Evolutionary conservation across 768 basidiomycete species (phyloP).

Genomic region (Candolleomyces eurysporus): DNA sequence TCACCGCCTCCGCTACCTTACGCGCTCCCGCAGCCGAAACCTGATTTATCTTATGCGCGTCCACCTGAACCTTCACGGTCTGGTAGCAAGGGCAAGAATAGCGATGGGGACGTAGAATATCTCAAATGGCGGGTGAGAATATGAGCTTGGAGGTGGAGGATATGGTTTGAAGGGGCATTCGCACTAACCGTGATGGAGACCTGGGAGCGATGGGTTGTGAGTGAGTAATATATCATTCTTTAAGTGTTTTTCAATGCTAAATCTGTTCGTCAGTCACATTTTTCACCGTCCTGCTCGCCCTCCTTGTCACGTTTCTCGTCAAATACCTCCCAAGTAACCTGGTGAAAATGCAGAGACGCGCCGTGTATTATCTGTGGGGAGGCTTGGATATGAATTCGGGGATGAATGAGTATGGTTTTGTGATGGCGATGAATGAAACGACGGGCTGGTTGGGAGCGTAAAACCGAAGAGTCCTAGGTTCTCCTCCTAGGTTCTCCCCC

Average conservation of each 20-base stretch:
- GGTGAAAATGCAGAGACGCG: constrained; percentile 47
- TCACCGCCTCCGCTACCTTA: too few relatives aligned
- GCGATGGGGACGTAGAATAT: too few relatives aligned
- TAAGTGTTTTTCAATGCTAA: not conserved
- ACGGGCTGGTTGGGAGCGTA: too few relatives aligned
- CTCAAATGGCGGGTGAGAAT: not conserved
- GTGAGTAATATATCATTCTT: not conserved
- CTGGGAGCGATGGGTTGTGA: constrained; percentile 63
- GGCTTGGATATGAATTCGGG: constrained; percentile 2
- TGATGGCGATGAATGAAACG: too few relatives aligned
- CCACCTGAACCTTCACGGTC: too few relatives aligned
- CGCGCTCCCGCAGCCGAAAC: too few relatives aligned
- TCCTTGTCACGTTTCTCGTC: constrained; percentile 50
- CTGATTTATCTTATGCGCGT: too few relatives aligned
- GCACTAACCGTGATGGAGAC: constrained; percentile 60
- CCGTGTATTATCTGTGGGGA: constrained; percentile 64
- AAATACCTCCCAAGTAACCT: constrained; percentile 61
- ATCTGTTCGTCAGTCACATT: constrained; percentile 33
- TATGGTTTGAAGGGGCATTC: constrained; percentile 59
- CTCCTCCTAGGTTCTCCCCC: too few relatives aligned
- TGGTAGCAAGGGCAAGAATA: too few relatives aligned
- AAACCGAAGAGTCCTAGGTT: too few relatives aligned
- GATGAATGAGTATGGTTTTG: too few relatives aligned
- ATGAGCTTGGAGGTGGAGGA: constrained; percentile 48
- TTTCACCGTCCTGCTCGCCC: constrained; percentile 33